A percentile compares a stretch with the other conserved stretches of the same genome.
Conservation (phyloP, 768 basidiomycete species). For the Psilocybe azurescens region DNA sequence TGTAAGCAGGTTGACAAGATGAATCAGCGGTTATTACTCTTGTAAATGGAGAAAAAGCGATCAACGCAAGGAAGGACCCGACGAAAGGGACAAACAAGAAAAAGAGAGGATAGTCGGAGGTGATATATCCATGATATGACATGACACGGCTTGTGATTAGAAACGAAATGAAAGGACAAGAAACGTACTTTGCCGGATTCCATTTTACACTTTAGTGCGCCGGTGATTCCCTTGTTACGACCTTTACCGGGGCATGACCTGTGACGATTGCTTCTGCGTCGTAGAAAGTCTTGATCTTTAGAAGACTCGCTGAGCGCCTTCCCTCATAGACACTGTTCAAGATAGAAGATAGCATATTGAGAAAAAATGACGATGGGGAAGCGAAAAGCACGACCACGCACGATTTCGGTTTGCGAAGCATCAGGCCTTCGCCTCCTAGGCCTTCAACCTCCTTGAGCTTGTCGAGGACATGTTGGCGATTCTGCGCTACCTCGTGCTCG, state of each 20-base stretch:
- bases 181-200: constrained; percentile 59
- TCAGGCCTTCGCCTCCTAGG: constrained; percentile 62
- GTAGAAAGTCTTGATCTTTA: constrained; percentile 69
- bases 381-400: constrained; percentile 34
- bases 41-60: not conserved
- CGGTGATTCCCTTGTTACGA: constrained; percentile 50
- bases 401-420: constrained; percentile 59
- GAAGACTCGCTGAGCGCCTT: constrained; percentile 48
- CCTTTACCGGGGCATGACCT: constrained; percentile 63
- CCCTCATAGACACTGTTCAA: constrained; percentile 52
- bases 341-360: too few relatives aligned
- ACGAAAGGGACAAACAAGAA: not conserved
- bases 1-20: not conserved
- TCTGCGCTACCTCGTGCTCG: constrained; percentile 48
- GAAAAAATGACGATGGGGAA: too few relatives aligned
- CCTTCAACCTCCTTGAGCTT: constrained; percentile 58
- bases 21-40: not conserved
- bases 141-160: not conserved
- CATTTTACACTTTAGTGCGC: constrained; percentile 63
- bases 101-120: not conserved
- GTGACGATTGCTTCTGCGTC: constrained; percentile 65
- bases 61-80: not conserved
- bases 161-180: not conserved
- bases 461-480: constrained; percentile 55
- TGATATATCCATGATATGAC: not conserved